Base-by-base conservation (phyloP, 805 yeast genomes). In the Torulaspora indica region DNA sequence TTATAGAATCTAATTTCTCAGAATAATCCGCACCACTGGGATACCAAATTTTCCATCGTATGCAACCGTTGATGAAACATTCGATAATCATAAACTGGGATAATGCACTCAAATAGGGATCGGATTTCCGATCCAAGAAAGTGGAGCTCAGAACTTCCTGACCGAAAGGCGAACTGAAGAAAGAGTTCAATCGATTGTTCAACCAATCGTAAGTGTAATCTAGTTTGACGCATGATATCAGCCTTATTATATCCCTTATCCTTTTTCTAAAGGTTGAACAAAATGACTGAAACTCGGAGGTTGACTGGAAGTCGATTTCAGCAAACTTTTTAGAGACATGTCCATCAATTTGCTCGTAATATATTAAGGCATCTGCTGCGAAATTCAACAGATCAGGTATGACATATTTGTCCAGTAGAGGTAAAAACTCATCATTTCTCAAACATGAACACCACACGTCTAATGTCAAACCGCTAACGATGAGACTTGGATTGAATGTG, bases 41-140 rank as follows among this genome's bases (percentile, higher is more conserved):
- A 56, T 87, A 89, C 96, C 97, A 91, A 13, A 88, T 80, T 56
- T 87, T 79, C 98, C 99, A 95, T 59, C 99, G 77, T 9, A 93
- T 81, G 18, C 95, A 82, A 29, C 98, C 98, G 47, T 95, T 77
- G 27, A 93, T 78, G 53, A 95, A 83, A 28, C 95, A 83, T 64
- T 91, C 98, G 22, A 89, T 86, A 20, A 89, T 79, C 58, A 81
- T 82, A 48, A 93, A 80, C 60, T 89, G 96, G 0, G 95, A 78
- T 42, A 82, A 75, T 0, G 95, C 93, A 48, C 79, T 75, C 34
- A 84, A 74, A 58, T 78, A 85, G 4, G 95, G 84, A 47, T 83
- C 84, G 1, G 76, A 76, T 46, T 73, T 74, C 46, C 76, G 75
- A 37, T 74, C 77, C 47, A 87, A 63, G 41, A 73, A 73, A 32